phyloP scores from a whole-genome alignment of 139 green algal genomes.

The Closterium sp. region DNA sequence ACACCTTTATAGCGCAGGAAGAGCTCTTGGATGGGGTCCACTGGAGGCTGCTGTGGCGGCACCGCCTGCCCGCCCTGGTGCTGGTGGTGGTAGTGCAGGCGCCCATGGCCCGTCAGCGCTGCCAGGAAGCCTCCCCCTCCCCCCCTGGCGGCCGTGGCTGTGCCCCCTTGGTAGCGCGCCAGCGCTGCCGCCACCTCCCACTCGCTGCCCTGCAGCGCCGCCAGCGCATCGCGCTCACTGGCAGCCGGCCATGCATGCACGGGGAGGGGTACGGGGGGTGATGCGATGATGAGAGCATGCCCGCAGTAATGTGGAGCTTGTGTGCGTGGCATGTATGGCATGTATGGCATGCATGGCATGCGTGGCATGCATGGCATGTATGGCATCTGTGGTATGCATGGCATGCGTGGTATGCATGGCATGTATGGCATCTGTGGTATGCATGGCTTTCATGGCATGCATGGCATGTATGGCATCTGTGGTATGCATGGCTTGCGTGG shows the following conservation, averaged over 20 bases:
- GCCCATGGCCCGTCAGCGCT: background rate
- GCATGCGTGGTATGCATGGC: too few species aligned
- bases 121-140: background rate
- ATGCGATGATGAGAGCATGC: background rate
- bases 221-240: conserved; percentile 54
- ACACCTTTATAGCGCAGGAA: conserved; percentile 56
- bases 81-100: background rate
- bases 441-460: too few species aligned
- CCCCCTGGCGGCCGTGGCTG: background rate
- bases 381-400: too few species aligned
- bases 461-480: too few species aligned
- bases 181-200: conserved; percentile 58
- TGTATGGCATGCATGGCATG: background rate
- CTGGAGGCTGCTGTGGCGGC: background rate
- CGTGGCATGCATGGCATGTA: too few species aligned
- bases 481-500: too few species aligned
- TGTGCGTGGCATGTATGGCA: background rate
- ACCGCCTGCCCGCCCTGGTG: background rate
- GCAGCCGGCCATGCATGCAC: background rate
- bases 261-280: background rate
- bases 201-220: conserved; percentile 35
- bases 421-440: too few species aligned
- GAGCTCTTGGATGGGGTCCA: conserved; percentile 33
- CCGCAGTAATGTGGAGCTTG: too few species aligned
- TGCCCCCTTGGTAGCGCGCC: background rate